Evolutionary conservation across 441 rosid species (phyloP).

Genomic region (Corymbia citriodora): DNA sequence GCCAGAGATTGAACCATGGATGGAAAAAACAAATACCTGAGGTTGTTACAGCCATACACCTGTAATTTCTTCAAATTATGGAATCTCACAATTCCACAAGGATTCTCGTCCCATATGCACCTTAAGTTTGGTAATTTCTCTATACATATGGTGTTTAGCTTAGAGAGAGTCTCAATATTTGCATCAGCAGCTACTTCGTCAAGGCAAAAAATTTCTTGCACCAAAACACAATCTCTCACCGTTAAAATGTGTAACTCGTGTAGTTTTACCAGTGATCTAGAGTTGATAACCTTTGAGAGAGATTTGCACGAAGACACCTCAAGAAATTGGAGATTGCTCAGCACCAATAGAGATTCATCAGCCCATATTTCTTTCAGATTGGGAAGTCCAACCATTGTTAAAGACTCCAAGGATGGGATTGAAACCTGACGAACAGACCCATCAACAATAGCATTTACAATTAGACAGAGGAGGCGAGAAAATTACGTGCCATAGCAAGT

Average conservation of each 20-base stretch:
- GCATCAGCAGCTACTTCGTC: rapidly evolving
- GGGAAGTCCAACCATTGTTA: background rate
- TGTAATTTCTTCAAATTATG: background rate
- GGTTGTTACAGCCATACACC: background rate
- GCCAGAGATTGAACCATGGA: background rate
- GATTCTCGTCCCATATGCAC: background rate
- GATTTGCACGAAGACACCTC: background rate
- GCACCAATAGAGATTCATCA: no score
- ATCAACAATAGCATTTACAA: background rate
- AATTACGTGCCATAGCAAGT: rapidly evolving
- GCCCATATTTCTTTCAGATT: background rate
- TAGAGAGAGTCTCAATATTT: background rate
- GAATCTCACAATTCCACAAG: background rate
- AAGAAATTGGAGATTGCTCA: no score
- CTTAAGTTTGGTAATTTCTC: background rate
- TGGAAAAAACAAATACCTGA: background rate
- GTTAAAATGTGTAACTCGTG: background rate
- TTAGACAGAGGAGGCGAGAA: rapidly evolving
- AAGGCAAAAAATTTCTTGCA: background rate
- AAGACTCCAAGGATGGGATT: background rate
- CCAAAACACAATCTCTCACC: background rate
- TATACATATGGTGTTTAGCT: background rate
- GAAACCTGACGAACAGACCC: background rate
- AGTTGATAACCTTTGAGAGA: no score
- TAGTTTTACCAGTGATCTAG: no score